Evolutionary conservation across 345 rosid species (phyloP).

Genomic region (Angophora floribunda): DNA sequence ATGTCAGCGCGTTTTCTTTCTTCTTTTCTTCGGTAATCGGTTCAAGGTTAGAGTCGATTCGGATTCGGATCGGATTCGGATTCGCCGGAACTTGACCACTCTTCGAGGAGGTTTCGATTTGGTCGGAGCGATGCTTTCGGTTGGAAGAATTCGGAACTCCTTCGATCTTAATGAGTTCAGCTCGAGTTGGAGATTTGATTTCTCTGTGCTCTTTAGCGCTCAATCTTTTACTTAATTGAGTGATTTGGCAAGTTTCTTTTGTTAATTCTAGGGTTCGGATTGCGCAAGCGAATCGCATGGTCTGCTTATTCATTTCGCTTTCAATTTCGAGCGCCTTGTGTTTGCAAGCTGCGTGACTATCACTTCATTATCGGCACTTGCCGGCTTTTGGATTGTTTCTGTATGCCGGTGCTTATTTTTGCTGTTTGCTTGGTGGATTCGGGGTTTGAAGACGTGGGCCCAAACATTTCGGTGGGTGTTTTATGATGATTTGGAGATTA

Average conservation of each 20-base stretch:
- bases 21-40: not conserved
- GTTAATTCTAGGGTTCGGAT: not conserved
- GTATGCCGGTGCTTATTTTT: not conserved
- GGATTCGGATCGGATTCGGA: not conserved
- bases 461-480: not conserved
- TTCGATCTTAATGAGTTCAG: not conserved
- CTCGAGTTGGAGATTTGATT: not conserved
- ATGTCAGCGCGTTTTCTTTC: not conserved
- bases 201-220: not conserved
- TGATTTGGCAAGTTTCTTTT: not conserved
- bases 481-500: slow-evolving; percentile 30
- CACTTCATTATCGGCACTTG: not conserved
- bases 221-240: not conserved
- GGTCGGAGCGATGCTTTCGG: not conserved
- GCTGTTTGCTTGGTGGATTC: not conserved
- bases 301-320: not conserved
- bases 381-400: not conserved
- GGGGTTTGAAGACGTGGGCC: not conserved
- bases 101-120: not conserved
- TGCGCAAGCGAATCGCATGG: not conserved
- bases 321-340: not conserved
- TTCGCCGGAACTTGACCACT: not conserved
- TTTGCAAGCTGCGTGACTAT: not conserved
- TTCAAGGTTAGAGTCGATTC: not conserved
- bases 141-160: not conserved